A percentile compares a stretch with the other conserved stretches of the same genome.
These are phyloP conservation scores for Domatiomyces globalis DNA, from an alignment of 2,329 filamentous ascomycete species.

Conservation along the genomic window DNA sequence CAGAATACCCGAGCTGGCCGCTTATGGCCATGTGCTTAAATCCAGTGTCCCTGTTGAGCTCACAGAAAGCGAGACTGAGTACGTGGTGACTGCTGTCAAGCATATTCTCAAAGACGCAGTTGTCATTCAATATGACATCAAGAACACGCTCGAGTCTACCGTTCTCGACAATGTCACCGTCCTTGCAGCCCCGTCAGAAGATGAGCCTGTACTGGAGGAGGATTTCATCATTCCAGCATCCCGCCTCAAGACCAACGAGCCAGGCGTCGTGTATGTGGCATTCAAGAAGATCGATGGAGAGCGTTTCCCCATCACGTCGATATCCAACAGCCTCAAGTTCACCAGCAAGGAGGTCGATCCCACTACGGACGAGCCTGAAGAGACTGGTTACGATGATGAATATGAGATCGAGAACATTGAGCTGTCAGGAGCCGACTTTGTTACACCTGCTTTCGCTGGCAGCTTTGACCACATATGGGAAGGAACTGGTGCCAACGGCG, in stretches of 20 bases:
- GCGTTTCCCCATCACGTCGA: conserved; percentile 59
- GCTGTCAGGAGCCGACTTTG: conserved; percentile 79
- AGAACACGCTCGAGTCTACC: conserved; percentile 87
- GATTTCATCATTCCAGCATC: conserved; percentile 87
- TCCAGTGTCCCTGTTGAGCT: conserved; percentile 75
- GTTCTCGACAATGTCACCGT: conserved; percentile 82
- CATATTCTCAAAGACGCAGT: conserved; percentile 97
- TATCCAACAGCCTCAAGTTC: conserved; percentile 91
- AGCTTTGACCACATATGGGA: conserved; percentile 96
- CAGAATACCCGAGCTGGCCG: conserved; percentile 78
- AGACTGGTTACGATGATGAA: conserved; percentile 87
- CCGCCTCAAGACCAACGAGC: conserved; percentile 67
- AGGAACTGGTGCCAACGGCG: conserved; percentile 73
- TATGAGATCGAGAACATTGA: conserved; percentile 94
- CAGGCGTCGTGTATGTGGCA: conserved; percentile 86
- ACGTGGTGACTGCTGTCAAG: conserved; percentile 85
- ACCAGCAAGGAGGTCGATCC: conserved; percentile 97
- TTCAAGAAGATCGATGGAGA: conserved; percentile 75
- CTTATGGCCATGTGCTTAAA: conserved; percentile 83
- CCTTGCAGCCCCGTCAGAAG: conserved; percentile 62
- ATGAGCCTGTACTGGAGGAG: conserved; percentile 55
- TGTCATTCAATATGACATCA: conserved; percentile 91
- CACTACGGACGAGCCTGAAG: conserved; percentile 81
- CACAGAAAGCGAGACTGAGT: conserved; percentile 94
- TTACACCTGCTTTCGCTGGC: conserved; percentile 82